Evolutionary conservation across 805 yeast genomes (phyloP), one percentile per base, ranked within the genome.

Genomic region (Isabelozyma pseudorhagii): DNA sequence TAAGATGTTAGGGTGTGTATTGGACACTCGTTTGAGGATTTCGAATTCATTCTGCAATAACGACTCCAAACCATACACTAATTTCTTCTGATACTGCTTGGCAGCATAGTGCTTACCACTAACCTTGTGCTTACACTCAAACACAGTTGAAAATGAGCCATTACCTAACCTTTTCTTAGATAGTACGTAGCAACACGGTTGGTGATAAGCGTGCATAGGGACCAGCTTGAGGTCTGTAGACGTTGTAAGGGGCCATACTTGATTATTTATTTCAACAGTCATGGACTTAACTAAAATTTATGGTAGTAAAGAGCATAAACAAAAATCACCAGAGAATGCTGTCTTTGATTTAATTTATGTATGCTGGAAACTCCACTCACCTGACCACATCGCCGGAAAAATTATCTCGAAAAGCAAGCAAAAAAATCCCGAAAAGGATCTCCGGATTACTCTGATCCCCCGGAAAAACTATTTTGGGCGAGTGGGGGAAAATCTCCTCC

Each of bases 41-140:
- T 72, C 67, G 50, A 86, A 80, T 63, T 86, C 93, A 54, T 84
- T 80, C 49, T 81, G 82, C 15, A 87, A 72, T 68, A 66, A 56
- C 44, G 57, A 53, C 60, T 82, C 86, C 29, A 81, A 64, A 5
- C 85, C 85, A 45, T 74, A 72, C 64, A 82, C 71, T 40, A 78
- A 68, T 42, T 68, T 63, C 55, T 82, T 82, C 55, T 63, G 67
- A 61, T 80, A 81, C 54, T 75, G 65, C 55, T 82, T 82, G 46
- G 81, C 81, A 3, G 87, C 86, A 60, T 76, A 81, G 53, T 72
- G 69, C 34, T 61, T 64, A 8, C 71, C 69, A 1, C 80, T 76
- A 28, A 58, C 54, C 4, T 61, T 62, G 50, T 73, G 71, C 59
- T 72, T 75, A 54, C 84, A 79, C 54, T 77, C 81, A 53, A 69